Evolutionary conservation across 345 rosid genomes (phyloP).

Genomic region (Psidium guajava): DNA sequence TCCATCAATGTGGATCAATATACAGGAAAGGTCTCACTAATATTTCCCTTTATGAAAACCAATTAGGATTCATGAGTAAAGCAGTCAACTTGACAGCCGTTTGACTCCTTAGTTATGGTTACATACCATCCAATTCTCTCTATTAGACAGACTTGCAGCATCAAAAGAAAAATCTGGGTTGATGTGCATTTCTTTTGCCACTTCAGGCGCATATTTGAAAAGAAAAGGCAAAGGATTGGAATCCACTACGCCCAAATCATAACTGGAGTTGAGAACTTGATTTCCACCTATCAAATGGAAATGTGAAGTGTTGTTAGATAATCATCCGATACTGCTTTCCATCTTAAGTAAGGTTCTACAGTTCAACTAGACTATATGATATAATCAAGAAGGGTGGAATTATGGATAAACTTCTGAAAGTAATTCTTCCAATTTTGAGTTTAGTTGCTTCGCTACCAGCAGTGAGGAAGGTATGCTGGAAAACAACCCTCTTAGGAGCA

Average conservation of each 20-base stretch:
- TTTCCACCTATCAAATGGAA: conserved; percentile 45
- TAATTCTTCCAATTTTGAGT: background rate
- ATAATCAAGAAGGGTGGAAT: background rate
- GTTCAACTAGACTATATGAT: background rate
- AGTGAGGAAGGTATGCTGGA: conserved; percentile 71
- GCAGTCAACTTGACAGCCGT: background rate
- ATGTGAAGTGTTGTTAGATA: background rate
- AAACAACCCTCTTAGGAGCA: conserved; percentile 87
- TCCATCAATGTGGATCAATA: background rate
- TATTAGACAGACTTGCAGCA: conserved; percentile 36
- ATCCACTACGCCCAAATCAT: conserved; percentile 68
- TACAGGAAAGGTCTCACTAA: background rate
- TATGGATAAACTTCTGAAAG: background rate
- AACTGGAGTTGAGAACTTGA: conserved; percentile 48
- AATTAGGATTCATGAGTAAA: background rate
- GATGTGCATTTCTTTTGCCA: conserved; percentile 43
- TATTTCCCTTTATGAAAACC: background rate
- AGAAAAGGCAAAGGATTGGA: conserved; percentile 69
- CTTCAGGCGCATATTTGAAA: conserved; percentile 63
- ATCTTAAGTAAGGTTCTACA: background rate
- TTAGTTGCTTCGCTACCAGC: conserved; percentile 35
- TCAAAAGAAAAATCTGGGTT: conserved; percentile 37
- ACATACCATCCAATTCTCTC: conserved; percentile 53
- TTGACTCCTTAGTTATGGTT: background rate
- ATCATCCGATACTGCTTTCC: background rate